Evolutionary conservation across 2,329 filamentous ascomycete species (phyloP).

Genomic region (Beauveria bassiana): DNA sequence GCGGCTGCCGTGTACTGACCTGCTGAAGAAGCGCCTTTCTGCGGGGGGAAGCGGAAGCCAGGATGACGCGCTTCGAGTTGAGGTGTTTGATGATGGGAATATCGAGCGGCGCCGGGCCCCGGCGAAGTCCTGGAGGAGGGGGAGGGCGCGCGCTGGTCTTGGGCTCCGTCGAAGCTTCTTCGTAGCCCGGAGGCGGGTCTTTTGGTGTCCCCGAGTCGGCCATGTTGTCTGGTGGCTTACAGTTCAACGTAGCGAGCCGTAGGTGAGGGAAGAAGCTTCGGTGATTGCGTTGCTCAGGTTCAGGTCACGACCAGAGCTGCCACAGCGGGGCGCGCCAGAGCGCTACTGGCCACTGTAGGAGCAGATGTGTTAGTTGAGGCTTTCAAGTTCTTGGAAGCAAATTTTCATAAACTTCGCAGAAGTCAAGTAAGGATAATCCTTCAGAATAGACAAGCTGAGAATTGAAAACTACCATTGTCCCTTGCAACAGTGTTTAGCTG

Average conservation of each 20-base stretch:
- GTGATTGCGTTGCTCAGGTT: background rate
- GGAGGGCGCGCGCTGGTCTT: constrained; percentile 18
- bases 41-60: constrained; percentile 84
- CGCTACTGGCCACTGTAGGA: background rate
- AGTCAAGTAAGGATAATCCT: background rate
- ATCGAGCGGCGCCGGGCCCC: constrained; percentile 58
- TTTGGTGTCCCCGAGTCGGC: constrained; percentile 20
- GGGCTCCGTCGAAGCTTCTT: constrained; percentile 32
- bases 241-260: background rate
- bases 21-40: constrained; percentile 73
- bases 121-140: constrained; percentile 26
- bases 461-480: background rate
- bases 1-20: constrained; percentile 31
- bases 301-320: background rate
- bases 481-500: too few species aligned
- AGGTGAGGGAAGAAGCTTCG: constrained; percentile 1
- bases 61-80: constrained; percentile 71
- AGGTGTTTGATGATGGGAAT: constrained; percentile 74
- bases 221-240: constrained; percentile 23
- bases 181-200: constrained; percentile 37
- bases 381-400: background rate
- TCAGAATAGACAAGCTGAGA: background rate
- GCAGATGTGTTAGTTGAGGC: background rate
- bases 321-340: background rate
- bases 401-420: too few species aligned